Conservation (phyloP, 2,329 filamentous ascomycete species). For the Fusarium sp. region DNA sequence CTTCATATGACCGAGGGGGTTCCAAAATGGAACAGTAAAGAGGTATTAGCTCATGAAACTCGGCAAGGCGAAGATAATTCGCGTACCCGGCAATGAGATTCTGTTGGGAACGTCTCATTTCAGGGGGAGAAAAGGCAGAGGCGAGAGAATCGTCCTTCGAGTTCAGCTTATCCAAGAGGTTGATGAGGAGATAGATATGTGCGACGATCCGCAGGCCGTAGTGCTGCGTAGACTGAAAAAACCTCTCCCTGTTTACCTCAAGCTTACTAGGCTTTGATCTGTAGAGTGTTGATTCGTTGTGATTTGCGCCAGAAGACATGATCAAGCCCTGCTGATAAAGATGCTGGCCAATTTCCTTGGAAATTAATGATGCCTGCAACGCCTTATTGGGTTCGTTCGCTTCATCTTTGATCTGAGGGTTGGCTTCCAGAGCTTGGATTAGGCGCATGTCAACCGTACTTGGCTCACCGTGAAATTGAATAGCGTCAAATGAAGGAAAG, state of each 20-base stretch:
- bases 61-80: slow-evolving; percentile 76
- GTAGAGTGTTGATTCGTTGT: slow-evolving; percentile 43
- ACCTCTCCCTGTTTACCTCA: slow-evolving; percentile 55
- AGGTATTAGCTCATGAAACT: slow-evolving; percentile 81
- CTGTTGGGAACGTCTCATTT: slow-evolving; percentile 65
- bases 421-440: slow-evolving; percentile 67
- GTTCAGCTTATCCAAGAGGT: slow-evolving; percentile 71
- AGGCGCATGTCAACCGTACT: slow-evolving; percentile 64
- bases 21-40: slow-evolving; percentile 86
- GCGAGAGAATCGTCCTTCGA: slow-evolving; percentile 25
- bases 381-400: slow-evolving; percentile 74
- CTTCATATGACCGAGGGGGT: slow-evolving; percentile 70
- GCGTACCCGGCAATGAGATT: slow-evolving; percentile 86
- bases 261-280: slow-evolving; percentile 38
- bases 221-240: slow-evolving; percentile 65
- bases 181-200: slow-evolving; percentile 71
- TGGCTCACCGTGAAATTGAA: slow-evolving; percentile 68
- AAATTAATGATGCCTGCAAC: slow-evolving; percentile 79
- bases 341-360: slow-evolving; percentile 66
- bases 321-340: slow-evolving; percentile 67
- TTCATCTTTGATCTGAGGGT: slow-evolving; percentile 65
- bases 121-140: slow-evolving; percentile 19
- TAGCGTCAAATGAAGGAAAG: slow-evolving; percentile 71
- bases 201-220: slow-evolving; percentile 74
- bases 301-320: slow-evolving; percentile 41